Base-by-base conservation (phyloP, 306 rosid species). In the Malus orientalis region DNA sequence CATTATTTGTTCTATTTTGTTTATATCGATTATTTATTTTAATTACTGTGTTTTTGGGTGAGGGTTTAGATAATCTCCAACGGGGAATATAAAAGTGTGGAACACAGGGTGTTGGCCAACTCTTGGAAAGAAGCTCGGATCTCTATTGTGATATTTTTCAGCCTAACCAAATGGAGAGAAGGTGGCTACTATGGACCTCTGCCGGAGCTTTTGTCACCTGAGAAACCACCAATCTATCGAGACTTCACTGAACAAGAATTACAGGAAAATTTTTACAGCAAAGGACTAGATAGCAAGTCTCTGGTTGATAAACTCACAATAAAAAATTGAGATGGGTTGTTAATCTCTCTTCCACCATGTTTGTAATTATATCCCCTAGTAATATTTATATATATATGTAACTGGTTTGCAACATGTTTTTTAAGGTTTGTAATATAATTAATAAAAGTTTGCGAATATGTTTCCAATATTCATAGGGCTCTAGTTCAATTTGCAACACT, bases 41-140 rank as follows among this genome's bases (percentile, higher is more conserved):
- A 36, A 36, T 36, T 36, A 36, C 40, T 36, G 8, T 36, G 40
- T 6, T 36, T 36, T 36, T 36, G 40, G 40, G 8, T 36, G 40
- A 36, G 40, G 8, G 4, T 11, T 47, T 10, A 11, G 86, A 57
- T 85, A 61, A 36, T 69, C 49, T 75, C 80, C 2, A 85, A 85
- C 42, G 86, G 83, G 11, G 88, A 71, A 69, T 85, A 85, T 54
- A 76, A 38, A 29, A 82, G 88, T 13, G 78, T 79, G 25, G 80
- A 85, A 10, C 87, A 84, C 11, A 65, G 79, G n/a, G 87, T 84
- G 51, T 8, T 80, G 77, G 79, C 87, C 8, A 79, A 82, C 78
- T 36, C 77, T 1, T 29, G 47, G 22, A 82, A 81, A 36, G 81
- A 79, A 64, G 3, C 82, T 27, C 73, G 84, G 60, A 85, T 82